Evolutionary conservation across 2,329 filamentous ascomycete genomes (phyloP).

Genomic region (Fusarium fujikuroi): DNA sequence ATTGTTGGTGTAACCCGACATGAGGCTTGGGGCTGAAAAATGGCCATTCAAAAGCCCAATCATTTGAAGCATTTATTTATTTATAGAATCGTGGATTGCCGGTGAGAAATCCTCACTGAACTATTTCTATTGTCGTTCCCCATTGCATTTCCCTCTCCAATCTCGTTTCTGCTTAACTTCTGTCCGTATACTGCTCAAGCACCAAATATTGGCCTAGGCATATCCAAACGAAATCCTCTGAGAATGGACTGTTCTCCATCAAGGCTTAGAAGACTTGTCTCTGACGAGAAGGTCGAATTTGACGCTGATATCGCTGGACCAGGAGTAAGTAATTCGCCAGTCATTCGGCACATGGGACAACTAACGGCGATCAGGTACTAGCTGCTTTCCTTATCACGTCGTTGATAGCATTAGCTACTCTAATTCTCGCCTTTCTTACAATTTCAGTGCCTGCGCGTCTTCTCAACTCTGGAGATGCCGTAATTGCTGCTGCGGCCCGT

Average conservation of each 20-base stretch:
- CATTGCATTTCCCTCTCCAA: too few species aligned
- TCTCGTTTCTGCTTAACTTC: background rate
- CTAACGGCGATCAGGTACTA: background rate
- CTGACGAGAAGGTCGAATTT: background rate
- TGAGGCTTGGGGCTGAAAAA: background rate
- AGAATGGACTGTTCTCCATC: background rate
- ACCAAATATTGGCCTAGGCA: rapidly evolving
- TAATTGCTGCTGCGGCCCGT: background rate
- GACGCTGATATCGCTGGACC: slow-evolving; percentile 8
- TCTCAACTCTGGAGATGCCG: background rate
- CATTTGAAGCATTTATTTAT: background rate
- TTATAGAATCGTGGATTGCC: rapidly evolving
- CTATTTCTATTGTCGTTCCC: background rate
- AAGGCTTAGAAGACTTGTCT: background rate
- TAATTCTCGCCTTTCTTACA: background rate
- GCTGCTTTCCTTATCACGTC: slow-evolving; percentile 1
- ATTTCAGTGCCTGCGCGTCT: background rate
- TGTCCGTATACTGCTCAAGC: background rate
- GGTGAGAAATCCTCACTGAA: background rate
- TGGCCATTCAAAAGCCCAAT: background rate
- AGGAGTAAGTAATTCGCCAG: background rate
- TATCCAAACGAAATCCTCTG: rapidly evolving
- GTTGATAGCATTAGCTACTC: background rate
- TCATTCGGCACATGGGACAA: background rate
- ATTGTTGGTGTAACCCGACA: too few species aligned